Percentiles rank a stretch among this genome's conserved stretches.
Evolutionary conservation across 331 rosid genomes (phyloP).

Genomic region (Dryas integrifolia): DNA sequence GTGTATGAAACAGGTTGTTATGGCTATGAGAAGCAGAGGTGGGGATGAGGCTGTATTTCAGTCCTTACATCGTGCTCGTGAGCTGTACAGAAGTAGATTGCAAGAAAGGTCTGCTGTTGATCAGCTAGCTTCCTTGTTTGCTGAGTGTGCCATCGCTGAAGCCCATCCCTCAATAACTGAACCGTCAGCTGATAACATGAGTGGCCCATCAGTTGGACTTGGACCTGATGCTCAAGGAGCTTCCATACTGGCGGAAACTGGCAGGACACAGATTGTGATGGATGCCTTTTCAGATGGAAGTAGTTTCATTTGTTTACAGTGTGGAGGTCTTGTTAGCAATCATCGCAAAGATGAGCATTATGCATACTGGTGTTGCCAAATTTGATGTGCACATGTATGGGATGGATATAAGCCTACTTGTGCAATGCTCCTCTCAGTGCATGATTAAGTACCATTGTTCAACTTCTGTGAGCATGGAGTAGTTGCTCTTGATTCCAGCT

Average conservation of each 20-base stretch:
- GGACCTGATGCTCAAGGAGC: constrained; percentile 45
- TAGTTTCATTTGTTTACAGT: constrained; percentile 86
- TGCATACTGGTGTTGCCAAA: constrained; percentile 80
- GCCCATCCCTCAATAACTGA: constrained; percentile 56
- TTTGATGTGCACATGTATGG: constrained; percentile 16
- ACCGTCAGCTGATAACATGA: constrained; percentile 26
- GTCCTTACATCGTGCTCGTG: constrained; percentile 82
- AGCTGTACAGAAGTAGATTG: constrained; percentile 61
- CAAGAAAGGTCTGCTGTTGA: constrained; percentile 66
- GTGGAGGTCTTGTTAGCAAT: constrained; percentile 92
- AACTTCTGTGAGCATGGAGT: not conserved
- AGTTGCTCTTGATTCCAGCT: not conserved
- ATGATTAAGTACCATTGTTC: constrained; percentile 6
- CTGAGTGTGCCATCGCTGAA: constrained; percentile 96
- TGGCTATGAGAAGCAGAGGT: constrained; percentile 71
- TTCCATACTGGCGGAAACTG: constrained; percentile 82
- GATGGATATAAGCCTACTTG: constrained; percentile 11
- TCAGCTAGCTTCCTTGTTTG: constrained; percentile 88
- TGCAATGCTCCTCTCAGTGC: constrained; percentile 28
- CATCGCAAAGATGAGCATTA: constrained; percentile 87
- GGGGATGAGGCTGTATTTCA: constrained; percentile 86
- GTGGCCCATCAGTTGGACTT: constrained; percentile 25
- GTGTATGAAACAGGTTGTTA: constrained; percentile 57
- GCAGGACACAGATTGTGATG: constrained; percentile 82
- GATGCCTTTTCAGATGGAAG: constrained; percentile 96